phyloP scores from a whole-genome alignment of 192 early-diverging fungal species.

The Coemansia sp. region DNA sequence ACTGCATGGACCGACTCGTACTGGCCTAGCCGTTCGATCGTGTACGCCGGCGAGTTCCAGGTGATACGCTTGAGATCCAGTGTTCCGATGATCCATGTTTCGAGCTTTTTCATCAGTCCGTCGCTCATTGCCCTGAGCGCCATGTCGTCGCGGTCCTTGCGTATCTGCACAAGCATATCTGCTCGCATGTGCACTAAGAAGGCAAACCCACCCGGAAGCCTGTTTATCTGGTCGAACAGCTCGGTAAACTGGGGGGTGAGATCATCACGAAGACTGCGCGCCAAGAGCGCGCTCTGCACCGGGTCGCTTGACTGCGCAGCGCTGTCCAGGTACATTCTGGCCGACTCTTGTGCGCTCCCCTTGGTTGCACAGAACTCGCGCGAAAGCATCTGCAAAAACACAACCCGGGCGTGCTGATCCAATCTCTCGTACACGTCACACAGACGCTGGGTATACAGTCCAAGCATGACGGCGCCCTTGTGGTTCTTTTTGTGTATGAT shows the following conservation, averaged over 20 bases:
- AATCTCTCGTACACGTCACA: slow-evolving; percentile 61
- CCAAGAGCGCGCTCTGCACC: slow-evolving; percentile 29
- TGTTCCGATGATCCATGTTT: slow-evolving; percentile 75
- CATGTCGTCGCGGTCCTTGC: slow-evolving; percentile 44
- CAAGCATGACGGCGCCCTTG: slow-evolving; percentile 56
- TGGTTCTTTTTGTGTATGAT: slow-evolving; percentile 54
- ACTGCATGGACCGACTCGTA: slow-evolving; percentile 94
- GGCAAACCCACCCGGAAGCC: slow-evolving; percentile 75
- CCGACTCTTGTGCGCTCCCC: slow-evolving; percentile 47
- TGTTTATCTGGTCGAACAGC: slow-evolving; percentile 76
- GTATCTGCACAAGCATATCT: slow-evolving; percentile 61
- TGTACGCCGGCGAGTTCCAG: slow-evolving; percentile 75
- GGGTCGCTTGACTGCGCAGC: slow-evolving; percentile 13
- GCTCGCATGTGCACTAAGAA: slow-evolving; percentile 78
- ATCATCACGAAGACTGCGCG: slow-evolving; percentile 62
- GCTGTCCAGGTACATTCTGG: slow-evolving; percentile 16
- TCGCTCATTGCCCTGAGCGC: slow-evolving; percentile 63
- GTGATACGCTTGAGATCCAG: slow-evolving; percentile 80
- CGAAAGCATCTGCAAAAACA: slow-evolving; percentile 27
- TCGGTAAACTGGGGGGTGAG: slow-evolving; percentile 68
- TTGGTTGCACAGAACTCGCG: slow-evolving; percentile 50
- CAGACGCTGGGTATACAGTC: slow-evolving; percentile 54
- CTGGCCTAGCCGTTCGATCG: slow-evolving; percentile 79
- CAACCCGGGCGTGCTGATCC: slow-evolving; percentile 25
- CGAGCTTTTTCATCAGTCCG: slow-evolving; percentile 64